Conservation (phyloP, 2,329 filamentous ascomycete species). For the Dryadomyces quercivorus region DNA sequence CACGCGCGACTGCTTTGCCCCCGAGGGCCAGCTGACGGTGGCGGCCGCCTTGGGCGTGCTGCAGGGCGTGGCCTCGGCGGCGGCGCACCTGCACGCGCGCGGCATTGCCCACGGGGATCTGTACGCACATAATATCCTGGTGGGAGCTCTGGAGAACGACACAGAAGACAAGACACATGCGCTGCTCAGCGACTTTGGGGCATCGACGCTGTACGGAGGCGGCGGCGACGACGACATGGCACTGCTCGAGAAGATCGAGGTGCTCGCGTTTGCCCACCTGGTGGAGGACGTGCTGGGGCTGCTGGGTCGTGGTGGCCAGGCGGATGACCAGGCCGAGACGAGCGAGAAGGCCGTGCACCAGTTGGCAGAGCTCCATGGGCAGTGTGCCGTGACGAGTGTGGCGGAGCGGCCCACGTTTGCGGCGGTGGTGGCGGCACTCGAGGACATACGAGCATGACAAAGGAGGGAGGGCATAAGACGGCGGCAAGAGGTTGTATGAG, state of each 20-base stretch:
- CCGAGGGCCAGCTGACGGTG: constrained; percentile 17
- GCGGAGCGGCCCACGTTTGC: constrained; percentile 20
- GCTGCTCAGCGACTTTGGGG: constrained; percentile 34
- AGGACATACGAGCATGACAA: not conserved
- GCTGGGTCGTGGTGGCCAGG: constrained; percentile 8
- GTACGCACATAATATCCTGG: constrained; percentile 35
- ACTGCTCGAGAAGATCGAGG: constrained; percentile 29
- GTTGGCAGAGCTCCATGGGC: constrained; percentile 17
- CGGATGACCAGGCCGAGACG: too few species aligned
- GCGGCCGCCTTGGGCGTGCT: constrained; percentile 24
- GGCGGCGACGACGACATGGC: not conserved
- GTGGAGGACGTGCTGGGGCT: constrained; percentile 30
- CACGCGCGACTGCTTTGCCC: constrained; percentile 30
- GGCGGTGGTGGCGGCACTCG: constrained; percentile 15
- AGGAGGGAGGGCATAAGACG: not conserved
- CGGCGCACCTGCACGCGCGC: constrained; percentile 28
- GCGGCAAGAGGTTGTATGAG: too few species aligned
- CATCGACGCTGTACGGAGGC: constrained; percentile 29
- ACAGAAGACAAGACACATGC: constrained; percentile 22
- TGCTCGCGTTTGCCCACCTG: constrained; percentile 34
- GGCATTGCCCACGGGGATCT: constrained; percentile 34
- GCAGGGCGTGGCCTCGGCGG: constrained; percentile 27
- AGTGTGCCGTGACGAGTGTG: constrained; percentile 17
- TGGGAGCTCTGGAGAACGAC: constrained; percentile 5
- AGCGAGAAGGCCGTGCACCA: constrained; percentile 7